Conservation (phyloP, 768 basidiomycete genomes). For the Kwoniella dejecticola region DNA sequence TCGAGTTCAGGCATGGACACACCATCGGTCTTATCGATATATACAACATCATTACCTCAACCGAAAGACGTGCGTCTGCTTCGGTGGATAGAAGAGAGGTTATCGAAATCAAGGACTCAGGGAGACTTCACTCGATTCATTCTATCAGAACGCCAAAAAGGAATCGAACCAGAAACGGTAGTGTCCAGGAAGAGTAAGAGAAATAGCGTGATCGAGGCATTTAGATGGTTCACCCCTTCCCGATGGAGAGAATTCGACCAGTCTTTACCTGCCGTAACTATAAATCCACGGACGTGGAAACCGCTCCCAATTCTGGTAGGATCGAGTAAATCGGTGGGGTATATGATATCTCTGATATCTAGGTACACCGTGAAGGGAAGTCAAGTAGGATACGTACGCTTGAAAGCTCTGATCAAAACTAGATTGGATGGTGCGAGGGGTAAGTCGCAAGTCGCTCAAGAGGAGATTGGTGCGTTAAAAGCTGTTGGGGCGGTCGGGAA, state of each 20-base stretch:
- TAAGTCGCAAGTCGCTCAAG: too few species aligned
- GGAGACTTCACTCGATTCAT: slow-evolving; percentile 27
- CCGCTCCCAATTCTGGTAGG: slow-evolving; percentile 16
- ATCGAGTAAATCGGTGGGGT: neutral
- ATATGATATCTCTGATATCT: neutral
- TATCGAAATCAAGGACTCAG: slow-evolving; percentile 8
- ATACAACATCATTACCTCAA: slow-evolving; percentile 48
- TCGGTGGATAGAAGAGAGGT: slow-evolving; percentile 48
- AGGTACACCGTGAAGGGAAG: slow-evolving; percentile 10
- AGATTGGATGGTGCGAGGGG: too few species aligned
- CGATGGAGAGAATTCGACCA: slow-evolving; percentile 24
- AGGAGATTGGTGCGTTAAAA: too few species aligned
- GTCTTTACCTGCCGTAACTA: slow-evolving; percentile 15
- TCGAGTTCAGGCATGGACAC: neutral
- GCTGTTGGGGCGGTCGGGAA: too few species aligned
- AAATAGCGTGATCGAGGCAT: neutral
- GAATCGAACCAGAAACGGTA: neutral
- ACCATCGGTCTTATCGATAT: slow-evolving; percentile 47
- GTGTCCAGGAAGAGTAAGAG: neutral
- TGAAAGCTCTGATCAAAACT: too few species aligned
- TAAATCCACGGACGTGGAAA: slow-evolving; percentile 22
- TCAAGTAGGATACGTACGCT: too few species aligned
- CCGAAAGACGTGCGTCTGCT: slow-evolving; percentile 49
- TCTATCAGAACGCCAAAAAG: neutral
- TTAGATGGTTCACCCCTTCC: slow-evolving; percentile 13